A percentile compares a stretch with the other conserved stretches of the same genome.
phyloP scores from a whole-genome alignment of 2,329 filamentous ascomycete genomes.

The Epicoccum nigrum region DNA sequence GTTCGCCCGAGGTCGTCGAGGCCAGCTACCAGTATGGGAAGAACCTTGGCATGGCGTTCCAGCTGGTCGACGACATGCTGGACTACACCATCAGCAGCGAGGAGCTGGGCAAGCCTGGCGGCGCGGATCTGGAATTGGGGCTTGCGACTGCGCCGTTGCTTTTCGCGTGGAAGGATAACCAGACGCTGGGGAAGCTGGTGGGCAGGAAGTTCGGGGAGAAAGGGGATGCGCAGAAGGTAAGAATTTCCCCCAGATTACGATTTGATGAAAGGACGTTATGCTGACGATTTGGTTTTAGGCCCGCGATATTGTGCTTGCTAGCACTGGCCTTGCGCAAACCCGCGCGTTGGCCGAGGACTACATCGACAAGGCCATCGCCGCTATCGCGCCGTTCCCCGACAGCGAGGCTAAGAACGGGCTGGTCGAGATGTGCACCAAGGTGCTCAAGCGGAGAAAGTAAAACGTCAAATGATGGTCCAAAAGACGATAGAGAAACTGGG shows the following conservation, averaged over 20 bases:
- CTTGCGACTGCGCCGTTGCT: conserved; percentile 91
- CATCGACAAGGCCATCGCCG: conserved; percentile 81
- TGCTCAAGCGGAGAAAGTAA: conserved; percentile 84
- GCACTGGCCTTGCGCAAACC: conserved; percentile 90
- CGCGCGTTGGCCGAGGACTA: conserved; percentile 89
- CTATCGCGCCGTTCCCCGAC: conserved; percentile 86
- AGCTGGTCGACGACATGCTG: conserved; percentile 96
- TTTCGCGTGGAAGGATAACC: conserved; percentile 92
- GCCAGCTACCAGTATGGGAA: conserved; percentile 91
- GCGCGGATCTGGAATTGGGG: conserved; percentile 90
- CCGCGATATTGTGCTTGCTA: conserved; percentile 79
- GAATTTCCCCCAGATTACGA: conserved; percentile 38
- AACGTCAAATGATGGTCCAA: no score
- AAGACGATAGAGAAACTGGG: no score
- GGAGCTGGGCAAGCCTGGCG: conserved; percentile 92
- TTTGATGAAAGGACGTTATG: neutral
- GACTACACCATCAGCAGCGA: conserved; percentile 88
- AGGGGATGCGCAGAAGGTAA: conserved; percentile 84
- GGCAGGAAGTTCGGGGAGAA: conserved; percentile 85
- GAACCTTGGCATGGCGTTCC: conserved; percentile 93
- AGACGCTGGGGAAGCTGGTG: conserved; percentile 83
- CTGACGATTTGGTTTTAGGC: conserved; percentile 65
- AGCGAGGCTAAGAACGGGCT: conserved; percentile 92
- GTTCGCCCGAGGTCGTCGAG: conserved; percentile 79
- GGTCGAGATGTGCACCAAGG: conserved; percentile 92